Base-by-base conservation (phyloP, 1,139 yeast genomes). In the Debaryomyces nepalensis region DNA sequence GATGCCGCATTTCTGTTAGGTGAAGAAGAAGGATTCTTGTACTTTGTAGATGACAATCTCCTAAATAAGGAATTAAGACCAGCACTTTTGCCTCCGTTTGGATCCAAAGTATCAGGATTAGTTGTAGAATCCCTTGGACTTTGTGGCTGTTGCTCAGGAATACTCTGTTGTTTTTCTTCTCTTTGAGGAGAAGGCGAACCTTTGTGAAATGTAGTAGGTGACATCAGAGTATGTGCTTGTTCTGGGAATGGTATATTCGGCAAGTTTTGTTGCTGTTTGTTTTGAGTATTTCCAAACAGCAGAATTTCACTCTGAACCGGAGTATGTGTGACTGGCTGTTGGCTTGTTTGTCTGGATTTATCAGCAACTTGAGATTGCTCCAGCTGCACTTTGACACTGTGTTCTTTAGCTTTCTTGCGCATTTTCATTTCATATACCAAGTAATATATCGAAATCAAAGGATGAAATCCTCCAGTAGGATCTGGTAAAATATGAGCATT, bases 401-500 rank as follows among this genome's bases (percentile, higher is more conserved):
- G 78, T 44, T 72, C 77, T 65, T 85, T 79, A 18, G 85, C 76
- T 68, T 72, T 68, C 72, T 87, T 79, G 45, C 95, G 78, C 54
- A 79, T 81, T 48, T 73, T 59, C 90, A 85, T 85, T 64, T 93
- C 99, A 43, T 80, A 82, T 16, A 91, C 96, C 53, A 95, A 73
- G 58, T 79, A 86, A 61, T 95, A 95, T 27, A 93, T 84, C 2
- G 97, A 88, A 9, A 93, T 67, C 50, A 91, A 71, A 0, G 99
- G 98, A 63, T 90, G 96, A 63, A 79, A 93, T 0, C 95, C 95
- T 43, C 80, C 77, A 1, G 96, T 87, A n/a, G 97, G 97, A 61
- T 88, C 95, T 1, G 78, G 80, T 52, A 66, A 70, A 40, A 65
- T 63, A 45, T 64, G 68, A 33, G 69, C 55, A 46, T 69, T 70